Conservation (phyloP, 148 eudicot genomes). For the Rhododendron molle region DNA sequence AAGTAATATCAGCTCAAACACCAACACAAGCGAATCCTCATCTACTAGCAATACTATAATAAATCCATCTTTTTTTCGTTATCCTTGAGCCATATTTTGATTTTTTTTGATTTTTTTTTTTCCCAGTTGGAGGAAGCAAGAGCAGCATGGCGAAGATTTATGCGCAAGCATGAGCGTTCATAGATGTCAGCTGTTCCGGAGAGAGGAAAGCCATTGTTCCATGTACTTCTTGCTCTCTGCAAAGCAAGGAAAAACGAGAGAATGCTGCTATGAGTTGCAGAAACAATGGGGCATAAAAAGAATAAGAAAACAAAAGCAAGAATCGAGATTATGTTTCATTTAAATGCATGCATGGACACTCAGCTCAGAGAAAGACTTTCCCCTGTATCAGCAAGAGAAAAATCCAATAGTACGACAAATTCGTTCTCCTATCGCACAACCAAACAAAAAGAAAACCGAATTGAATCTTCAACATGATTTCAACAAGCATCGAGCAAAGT, state of each 20-base stretch:
- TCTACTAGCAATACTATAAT: not conserved
- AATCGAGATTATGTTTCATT: not conserved
- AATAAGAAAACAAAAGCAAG: not conserved
- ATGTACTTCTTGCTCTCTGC: slow-evolving; percentile 37
- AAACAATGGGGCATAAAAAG: not conserved
- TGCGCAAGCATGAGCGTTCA: not conserved
- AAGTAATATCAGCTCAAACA: slow-evolving; percentile 1
- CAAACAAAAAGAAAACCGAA: not conserved
- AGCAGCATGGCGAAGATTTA: not conserved
- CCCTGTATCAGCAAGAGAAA: not conserved
- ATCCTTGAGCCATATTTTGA: not conserved
- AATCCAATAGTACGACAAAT: not conserved
- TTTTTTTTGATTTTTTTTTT: not conserved
- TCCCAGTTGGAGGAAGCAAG: not conserved
- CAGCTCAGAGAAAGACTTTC: not conserved
- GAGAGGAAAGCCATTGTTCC: slow-evolving; percentile 69
- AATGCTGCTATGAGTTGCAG: not conserved
- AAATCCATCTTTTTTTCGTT: not conserved
- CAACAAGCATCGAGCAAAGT: not conserved
- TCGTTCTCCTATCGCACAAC: not conserved
- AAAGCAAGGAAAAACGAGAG: not conserved
- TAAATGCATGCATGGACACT: not conserved
- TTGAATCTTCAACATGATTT: not conserved
- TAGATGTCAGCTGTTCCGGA: slow-evolving; percentile 34
- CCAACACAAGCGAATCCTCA: not conserved